A percentile compares a stretch with the other conserved stretches of the same genome.
phyloP scores from a whole-genome alignment of 192 early-diverging fungal species.

The Mortierella claussenii region DNA sequence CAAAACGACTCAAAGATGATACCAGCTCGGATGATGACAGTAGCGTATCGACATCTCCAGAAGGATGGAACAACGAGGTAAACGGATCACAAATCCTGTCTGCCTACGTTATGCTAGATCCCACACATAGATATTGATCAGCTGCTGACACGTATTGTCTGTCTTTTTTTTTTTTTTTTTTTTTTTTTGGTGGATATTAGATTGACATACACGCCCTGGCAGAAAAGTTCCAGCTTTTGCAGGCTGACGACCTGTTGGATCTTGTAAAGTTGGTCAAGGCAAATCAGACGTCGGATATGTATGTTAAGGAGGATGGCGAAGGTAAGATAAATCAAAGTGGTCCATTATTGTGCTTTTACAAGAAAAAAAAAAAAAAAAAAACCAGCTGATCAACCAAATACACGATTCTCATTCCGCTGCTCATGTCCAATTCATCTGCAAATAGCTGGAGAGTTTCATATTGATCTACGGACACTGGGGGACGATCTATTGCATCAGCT shows the following conservation, averaged over 20 bases:
- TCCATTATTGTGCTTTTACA: not conserved
- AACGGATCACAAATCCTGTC: not conserved
- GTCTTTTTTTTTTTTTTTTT: too few species aligned
- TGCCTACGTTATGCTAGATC: too few species aligned
- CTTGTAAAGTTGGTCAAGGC: constrained; percentile 51
- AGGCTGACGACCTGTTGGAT: constrained; percentile 52
- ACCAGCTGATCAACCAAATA: too few species aligned
- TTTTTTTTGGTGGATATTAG: too few species aligned
- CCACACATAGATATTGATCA: too few species aligned
- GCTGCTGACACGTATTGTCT: too few species aligned
- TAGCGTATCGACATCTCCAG: constrained; percentile 16
- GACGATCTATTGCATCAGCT: constrained; percentile 42
- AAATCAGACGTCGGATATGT: constrained; percentile 54
- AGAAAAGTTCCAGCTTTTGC: constrained; percentile 49
- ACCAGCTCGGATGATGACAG: constrained; percentile 43
- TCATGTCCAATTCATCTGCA: too few species aligned
- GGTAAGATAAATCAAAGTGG: constrained; percentile 37
- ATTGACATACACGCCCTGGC: constrained; percentile 48
- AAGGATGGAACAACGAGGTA: constrained; percentile 35
- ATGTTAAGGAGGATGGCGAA: constrained; percentile 55
- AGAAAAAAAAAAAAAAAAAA: not conserved
- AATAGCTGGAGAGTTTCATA: constrained; percentile 54
- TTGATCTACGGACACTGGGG: constrained; percentile 52
- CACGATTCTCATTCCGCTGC: too few species aligned
- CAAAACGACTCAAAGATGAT: constrained; percentile 33